phyloP scores from a whole-genome alignment of 1,284 basidiomycete species.

The Moesziomyces sp. region DNA sequence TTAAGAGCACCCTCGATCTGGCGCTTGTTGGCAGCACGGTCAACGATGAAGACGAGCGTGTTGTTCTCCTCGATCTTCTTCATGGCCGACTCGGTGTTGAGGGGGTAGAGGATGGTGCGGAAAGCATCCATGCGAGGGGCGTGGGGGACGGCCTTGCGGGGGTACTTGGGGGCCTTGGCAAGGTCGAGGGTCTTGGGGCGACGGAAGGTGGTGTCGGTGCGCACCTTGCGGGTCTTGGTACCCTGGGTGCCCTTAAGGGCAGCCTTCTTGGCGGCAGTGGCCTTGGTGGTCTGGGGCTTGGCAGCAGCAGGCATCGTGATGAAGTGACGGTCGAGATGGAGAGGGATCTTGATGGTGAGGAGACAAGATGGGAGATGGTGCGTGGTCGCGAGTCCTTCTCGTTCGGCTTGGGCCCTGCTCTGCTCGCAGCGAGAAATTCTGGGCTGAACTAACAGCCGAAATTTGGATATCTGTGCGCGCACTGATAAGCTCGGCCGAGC shows the following conservation, averaged over 20 bases:
- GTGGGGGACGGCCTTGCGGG: conserved; percentile 91
- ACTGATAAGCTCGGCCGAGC: neutral
- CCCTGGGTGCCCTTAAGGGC: conserved; percentile 87
- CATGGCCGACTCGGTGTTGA: conserved; percentile 74
- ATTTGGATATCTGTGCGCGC: no score
- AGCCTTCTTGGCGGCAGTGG: conserved; percentile 95
- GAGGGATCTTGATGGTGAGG: conserved; percentile 24
- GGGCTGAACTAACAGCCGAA: neutral
- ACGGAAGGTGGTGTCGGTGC: conserved; percentile 91
- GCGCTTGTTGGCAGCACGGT: conserved; percentile 94
- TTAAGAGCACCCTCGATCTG: conserved; percentile 96
- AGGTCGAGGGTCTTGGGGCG: conserved; percentile 94
- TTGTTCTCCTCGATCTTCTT: conserved; percentile 99
- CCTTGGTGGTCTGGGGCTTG: conserved; percentile 72
- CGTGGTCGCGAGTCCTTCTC: no score
- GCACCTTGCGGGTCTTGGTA: conserved; percentile 82
- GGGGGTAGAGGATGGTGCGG: conserved; percentile 85
- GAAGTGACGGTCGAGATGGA: conserved; percentile 1
- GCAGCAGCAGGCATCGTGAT: conserved; percentile 12
- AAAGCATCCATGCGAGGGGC: conserved; percentile 97
- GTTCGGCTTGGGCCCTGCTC: no score
- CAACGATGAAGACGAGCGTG: conserved; percentile 97
- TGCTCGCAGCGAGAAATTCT: neutral
- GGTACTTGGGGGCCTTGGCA: conserved; percentile 87
- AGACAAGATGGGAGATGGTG: neutral